Percentiles rank a stretch among this genome's conserved stretches.
Evolutionary conservation across 2,329 filamentous ascomycete species (phyloP).

Genomic region (Lasiodiplodia citricola): DNA sequence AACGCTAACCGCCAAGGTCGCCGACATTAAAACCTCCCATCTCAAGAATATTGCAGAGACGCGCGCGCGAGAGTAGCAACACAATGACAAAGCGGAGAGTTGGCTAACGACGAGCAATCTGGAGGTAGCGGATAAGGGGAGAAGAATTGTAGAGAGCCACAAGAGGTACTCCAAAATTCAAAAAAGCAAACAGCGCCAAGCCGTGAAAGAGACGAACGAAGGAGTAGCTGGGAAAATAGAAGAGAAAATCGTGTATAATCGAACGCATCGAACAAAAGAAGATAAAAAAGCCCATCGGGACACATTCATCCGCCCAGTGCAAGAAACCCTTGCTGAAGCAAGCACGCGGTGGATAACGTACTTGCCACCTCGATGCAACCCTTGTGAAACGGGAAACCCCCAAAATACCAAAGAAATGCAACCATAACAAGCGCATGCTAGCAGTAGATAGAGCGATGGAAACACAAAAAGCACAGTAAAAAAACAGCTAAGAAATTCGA

Average conservation of each 20-base stretch:
- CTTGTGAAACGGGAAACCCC: not conserved
- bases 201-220: not conserved
- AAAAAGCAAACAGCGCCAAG: not conserved
- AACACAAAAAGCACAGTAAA: not conserved
- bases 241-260: not conserved
- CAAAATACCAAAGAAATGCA: slow-evolving; percentile 7
- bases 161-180: not conserved
- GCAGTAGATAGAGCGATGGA: not conserved
- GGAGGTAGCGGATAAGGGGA: not conserved
- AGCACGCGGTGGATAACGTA: slow-evolving; percentile 8
- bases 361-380: slow-evolving; percentile 14
- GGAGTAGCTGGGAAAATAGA: not conserved
- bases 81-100: slow-evolving; percentile 3
- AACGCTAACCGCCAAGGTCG: slow-evolving; percentile 15
- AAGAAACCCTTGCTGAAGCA: slow-evolving; percentile 17
- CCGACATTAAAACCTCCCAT: slow-evolving; percentile 21
- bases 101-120: slow-evolving; percentile 6
- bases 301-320: slow-evolving; percentile 12
- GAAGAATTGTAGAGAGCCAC: not conserved
- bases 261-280: not conserved
- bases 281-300: not conserved
- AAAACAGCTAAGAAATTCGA: slow-evolving; percentile 28
- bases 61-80: not conserved
- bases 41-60: not conserved
- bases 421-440: slow-evolving; percentile 11